Evolutionary conservation across 2,329 filamentous ascomycete genomes (phyloP).

Genomic region (Microcera coccophila): DNA sequence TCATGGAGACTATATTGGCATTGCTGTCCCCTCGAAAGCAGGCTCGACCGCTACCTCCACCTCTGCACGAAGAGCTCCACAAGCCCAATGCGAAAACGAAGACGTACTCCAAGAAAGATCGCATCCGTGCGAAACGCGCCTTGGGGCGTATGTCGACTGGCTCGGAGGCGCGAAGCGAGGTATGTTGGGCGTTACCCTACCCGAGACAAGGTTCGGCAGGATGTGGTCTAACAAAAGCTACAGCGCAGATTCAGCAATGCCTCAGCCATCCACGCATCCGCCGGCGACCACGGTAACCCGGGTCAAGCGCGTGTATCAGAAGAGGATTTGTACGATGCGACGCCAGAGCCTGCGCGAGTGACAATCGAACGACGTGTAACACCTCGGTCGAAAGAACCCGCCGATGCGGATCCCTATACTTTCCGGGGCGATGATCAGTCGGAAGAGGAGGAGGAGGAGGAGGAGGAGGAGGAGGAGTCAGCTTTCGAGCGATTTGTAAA

Average conservation of each 20-base stretch:
- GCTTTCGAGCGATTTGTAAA: conserved; percentile 21
- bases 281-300: not conserved
- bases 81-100: conserved; percentile 12
- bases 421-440: not conserved
- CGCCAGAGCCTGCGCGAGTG: not conserved
- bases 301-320: not conserved
- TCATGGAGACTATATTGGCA: conserved; percentile 11
- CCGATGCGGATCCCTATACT: not conserved
- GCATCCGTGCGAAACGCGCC: conserved; percentile 11
- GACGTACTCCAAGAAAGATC: conserved; percentile 16
- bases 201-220: not conserved
- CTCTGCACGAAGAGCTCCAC: not conserved
- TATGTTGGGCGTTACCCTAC: conserved; percentile 8
- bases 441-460: conserved; percentile 2
- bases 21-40: conserved; percentile 24
- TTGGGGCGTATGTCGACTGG: conserved; percentile 6
- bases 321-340: not conserved
- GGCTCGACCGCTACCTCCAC: conserved; percentile 4
- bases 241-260: not conserved
- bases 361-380: too few species aligned
- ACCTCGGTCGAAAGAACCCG: not conserved
- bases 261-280: too few species aligned
- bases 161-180: conserved; percentile 14
- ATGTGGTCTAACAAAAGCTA: not conserved
- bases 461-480: conserved; percentile 12